These are phyloP conservation scores for Nigrospora oryzae DNA, from an alignment of 2,329 filamentous ascomycete species.

Conservation along the genomic window DNA sequence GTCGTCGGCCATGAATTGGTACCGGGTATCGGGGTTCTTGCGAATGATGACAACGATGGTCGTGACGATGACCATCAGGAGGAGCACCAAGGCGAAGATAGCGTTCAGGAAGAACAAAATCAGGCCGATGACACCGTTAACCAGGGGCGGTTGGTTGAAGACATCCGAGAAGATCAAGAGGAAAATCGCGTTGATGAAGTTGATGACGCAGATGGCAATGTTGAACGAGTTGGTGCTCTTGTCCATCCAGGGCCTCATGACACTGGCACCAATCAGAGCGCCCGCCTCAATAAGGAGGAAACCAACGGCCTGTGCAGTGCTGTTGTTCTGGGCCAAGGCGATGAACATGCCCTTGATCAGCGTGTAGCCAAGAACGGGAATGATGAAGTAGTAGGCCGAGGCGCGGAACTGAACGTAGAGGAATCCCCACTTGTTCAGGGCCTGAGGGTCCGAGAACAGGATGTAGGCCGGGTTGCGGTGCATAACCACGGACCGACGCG, in stretches of 20 bases:
- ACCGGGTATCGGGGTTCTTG: slow-evolving; percentile 80
- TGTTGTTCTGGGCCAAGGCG: slow-evolving; percentile 60
- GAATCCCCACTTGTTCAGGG: slow-evolving; percentile 89
- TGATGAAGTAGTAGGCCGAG: slow-evolving; percentile 81
- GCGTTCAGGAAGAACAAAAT: slow-evolving; percentile 78
- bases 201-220: slow-evolving; percentile 73
- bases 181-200: slow-evolving; percentile 77
- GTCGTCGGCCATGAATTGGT: slow-evolving; percentile 85
- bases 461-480: slow-evolving; percentile 90
- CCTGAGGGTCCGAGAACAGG: slow-evolving; percentile 76
- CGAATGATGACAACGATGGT: slow-evolving; percentile 59
- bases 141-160: slow-evolving; percentile 69
- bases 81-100: slow-evolving; percentile 64
- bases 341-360: slow-evolving; percentile 77
- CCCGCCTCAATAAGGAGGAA: slow-evolving; percentile 67
- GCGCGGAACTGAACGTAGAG: slow-evolving; percentile 85
- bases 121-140: slow-evolving; percentile 75
- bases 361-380: slow-evolving; percentile 64
- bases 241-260: slow-evolving; percentile 87
- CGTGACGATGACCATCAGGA: slow-evolving; percentile 69
- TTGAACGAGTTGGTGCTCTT: slow-evolving; percentile 90
- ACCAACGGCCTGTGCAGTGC: slow-evolving; percentile 64
- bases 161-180: slow-evolving; percentile 74
- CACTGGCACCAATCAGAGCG: slow-evolving; percentile 62
- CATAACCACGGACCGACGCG: slow-evolving; percentile 72